Base-by-base conservation (phyloP, 2,329 filamentous ascomycete species). In the Aspergillus udagawae region DNA sequence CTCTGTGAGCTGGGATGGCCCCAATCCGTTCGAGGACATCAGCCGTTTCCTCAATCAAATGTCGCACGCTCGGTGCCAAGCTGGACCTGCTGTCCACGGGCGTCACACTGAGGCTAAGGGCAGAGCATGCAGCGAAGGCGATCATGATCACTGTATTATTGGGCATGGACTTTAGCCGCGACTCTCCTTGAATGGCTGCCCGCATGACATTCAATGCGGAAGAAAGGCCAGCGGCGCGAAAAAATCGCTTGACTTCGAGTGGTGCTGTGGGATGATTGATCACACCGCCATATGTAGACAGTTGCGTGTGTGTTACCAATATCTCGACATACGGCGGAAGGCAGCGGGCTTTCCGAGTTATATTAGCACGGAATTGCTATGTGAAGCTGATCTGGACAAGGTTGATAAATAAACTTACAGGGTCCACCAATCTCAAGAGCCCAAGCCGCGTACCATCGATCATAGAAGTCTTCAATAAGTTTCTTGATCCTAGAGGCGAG, bases 61-160 rank as follows among this genome's bases (percentile, higher is more conserved):
- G 80, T 49, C 85, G 75, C 14, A 88, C 83, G 61, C 85, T 87
- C 0, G 85, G 84, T 0, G 84, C 85, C 0, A 88, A 70, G 52
- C 81, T 82, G 0, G 82, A 85, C 44, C 70, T 75, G 56, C 79
- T 81, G 28, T 81, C 83, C 0, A 81, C 78, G 2, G 83, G 80
- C 50, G 84, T 83, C 0, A 83, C 80, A 62, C 84, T 86, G 4
- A 89, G 77, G 9, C 83, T 82, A n/a, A 89, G 72, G 0, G 86
- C 86, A 60, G 88, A 88, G 64, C 85, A 88, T 4, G 86, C 86
- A 0, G 88, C 87, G 61, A 90, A 90, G 1, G 87, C 88, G 12
- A 91, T 89, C 88, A 91, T 91, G 61, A 90, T 89, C 55, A 87
- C 83, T 0, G 88, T 90, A 63, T 91, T 91, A 71, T 91, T 91